Conservation (phyloP, 257 asterid species). For the Hygrophila difformis region DNA sequence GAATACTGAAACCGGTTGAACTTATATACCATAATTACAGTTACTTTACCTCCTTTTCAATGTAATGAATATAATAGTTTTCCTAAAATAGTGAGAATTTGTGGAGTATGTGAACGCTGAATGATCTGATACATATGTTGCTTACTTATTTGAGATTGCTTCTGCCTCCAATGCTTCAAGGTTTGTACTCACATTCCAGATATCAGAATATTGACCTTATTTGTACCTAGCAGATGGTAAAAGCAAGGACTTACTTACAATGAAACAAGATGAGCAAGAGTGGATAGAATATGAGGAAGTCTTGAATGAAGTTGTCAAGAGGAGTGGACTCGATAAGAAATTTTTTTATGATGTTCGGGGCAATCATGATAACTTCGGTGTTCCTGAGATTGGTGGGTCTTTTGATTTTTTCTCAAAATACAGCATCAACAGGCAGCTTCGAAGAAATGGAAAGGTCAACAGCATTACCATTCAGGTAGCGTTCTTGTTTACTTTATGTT, state of each 20-base stretch:
- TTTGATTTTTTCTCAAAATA: conserved; percentile 63
- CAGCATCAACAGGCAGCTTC: conserved; percentile 60
- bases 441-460: conserved; percentile 51
- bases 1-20: too few species aligned
- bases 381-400: conserved; percentile 54
- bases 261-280: conserved; percentile 80
- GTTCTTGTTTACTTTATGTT: conserved; percentile 2
- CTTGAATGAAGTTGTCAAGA: conserved; percentile 57
- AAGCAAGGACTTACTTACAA: conserved; percentile 75
- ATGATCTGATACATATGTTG: neutral
- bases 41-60: too few species aligned
- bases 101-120: too few species aligned
- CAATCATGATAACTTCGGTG: conserved; percentile 91
- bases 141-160: neutral
- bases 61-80: too few species aligned
- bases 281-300: conserved; percentile 78
- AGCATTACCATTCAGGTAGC: conserved; percentile 68
- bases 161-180: neutral
- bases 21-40: too few species aligned
- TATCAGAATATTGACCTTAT: neutral
- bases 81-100: too few species aligned
- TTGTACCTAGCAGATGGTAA: conserved; percentile 66
- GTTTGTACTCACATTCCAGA: conserved; percentile 3
- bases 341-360: conserved; percentile 85
- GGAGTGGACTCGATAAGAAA: conserved; percentile 64